These are phyloP conservation scores for Perilla frutescens DNA, from an alignment of 257 asterid genomes.

Conservation along the genomic window DNA sequence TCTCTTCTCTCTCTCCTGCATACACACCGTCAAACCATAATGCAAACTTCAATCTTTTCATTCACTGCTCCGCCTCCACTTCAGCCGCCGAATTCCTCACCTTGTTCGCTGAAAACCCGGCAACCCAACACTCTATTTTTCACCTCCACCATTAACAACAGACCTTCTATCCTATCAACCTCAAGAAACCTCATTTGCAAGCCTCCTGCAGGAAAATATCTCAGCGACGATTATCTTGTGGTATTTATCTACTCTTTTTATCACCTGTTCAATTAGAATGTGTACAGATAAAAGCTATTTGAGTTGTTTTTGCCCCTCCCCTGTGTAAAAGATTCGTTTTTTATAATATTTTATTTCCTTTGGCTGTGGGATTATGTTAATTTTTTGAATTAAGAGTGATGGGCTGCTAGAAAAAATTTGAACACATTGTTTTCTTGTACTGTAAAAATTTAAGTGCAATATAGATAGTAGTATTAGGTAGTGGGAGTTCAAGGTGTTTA, in stretches of 20 bases:
- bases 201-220: slow-evolving; percentile 70
- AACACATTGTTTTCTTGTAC: not conserved
- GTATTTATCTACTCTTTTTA: slow-evolving; percentile 45
- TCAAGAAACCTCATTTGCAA: slow-evolving; percentile 64
- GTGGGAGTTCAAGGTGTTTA: not conserved
- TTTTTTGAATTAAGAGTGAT: not conserved
- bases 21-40: slow-evolving; percentile 21
- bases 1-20: slow-evolving; percentile 10
- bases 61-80: slow-evolving; percentile 48
- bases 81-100: slow-evolving; percentile 38
- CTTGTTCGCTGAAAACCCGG: slow-evolving; percentile 37
- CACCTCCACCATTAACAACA: slow-evolving; percentile 37
- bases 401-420: slow-evolving; percentile 17
- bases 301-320: not conserved
- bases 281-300: not conserved
- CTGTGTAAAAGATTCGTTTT: slow-evolving; percentile 8
- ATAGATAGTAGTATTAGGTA: not conserved
- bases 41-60: slow-evolving; percentile 56
- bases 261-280: not conserved
- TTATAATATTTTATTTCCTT: slow-evolving; percentile 10
- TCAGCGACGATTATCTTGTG: slow-evolving; percentile 96
- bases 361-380: slow-evolving; percentile 20
- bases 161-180: slow-evolving; percentile 46
- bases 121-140: slow-evolving; percentile 48
- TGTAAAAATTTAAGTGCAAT: not conserved